Evolutionary conservation across 768 basidiomycete genomes (phyloP), one percentile per base, ranked within the genome.

Genomic region (Phaeolepiota aurea): DNA sequence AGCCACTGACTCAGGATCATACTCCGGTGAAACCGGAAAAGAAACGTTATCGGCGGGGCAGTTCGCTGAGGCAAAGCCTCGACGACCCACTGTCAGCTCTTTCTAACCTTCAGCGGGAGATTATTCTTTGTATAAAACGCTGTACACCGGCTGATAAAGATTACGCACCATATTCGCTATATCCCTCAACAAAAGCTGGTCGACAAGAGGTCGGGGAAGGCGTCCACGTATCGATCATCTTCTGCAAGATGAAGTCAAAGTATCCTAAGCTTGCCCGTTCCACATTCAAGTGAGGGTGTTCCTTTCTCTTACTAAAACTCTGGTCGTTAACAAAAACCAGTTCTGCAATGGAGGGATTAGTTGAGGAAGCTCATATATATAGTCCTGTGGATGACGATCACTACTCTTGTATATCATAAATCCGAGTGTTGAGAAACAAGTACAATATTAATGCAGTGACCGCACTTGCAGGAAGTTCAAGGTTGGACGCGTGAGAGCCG

Each of bases 71-170:
- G 20, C 28, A 12, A 32, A 10, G 31, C n/a, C 18, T 20, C 37
- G 38, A 44, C 19, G 53, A 58, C 41, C 53, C 54, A 5, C 54
- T 51, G 22, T 49, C 49, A 18, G 40, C 46, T 20, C 44, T 58
- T 11, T 34, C 45, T 5, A 48, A 22, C 11, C 25, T 58, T 19
- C 46, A 55, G 31, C 46, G 53, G 36, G 49, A 52, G 5, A 54
- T 58, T 32, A 43, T 58, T 16, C 43, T 53, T 9, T 49, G 46
- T 25, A 49, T 51, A 12, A 25, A 39, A 11, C 32, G 14, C 18
- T 39, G 37, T 20, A 34, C 30, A 34, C 32, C 32, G 7, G 21
- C 22, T n/a, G 9, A 37, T 32, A 9, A 35, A 15, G 33, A 9
- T 7, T 9, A n/a, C 33, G 33, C 7, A 35, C 7, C 9, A 33